Base-by-base conservation (phyloP, 176 grass and related monocot genomes). In the Aechmea fasciata region DNA sequence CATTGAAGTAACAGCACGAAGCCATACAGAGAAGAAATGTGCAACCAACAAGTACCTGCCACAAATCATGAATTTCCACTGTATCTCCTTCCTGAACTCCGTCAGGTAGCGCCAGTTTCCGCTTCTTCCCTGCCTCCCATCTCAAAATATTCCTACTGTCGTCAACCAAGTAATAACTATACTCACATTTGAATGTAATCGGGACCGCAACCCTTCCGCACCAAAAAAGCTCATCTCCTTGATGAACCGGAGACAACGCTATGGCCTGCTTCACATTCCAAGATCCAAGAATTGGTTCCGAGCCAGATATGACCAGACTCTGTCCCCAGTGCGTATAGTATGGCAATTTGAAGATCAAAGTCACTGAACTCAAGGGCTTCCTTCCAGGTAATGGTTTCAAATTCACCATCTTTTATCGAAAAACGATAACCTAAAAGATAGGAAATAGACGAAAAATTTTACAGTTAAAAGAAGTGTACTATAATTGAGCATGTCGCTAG, bases 301-400 rank as follows among this genome's bases (percentile, higher is more conserved):
- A 99, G 73, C 95, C 95, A 1, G 89, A 84, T 17, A 99, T 66
- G 47, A 94, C 15, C 22, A 99, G 82, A 49, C 77, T 88, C 75
- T 93, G 87, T 1, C 94, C 90, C 94, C 94, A 99, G 47, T 88
- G 80, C 0, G 94, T 99, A 71, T 86, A 99, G 65, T 99, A 90
- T 2, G 90, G 90, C 12, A 99, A 52, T 75, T 87, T 92, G 82
- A 99, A 93, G 66, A 83, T 47, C 49, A 99, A 28, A 3, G 90
- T 88, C 17, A 88, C 73, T 2, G 81, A 65, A 66, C 59, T 68
- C 29, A 78, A 63, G 28, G 79, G 73, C 66, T 83, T 93, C 80
- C 83, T 96, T 28, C 70, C 68, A 23, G 83, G 64, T 3, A 54
- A 15, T 48, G 75, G 18, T 41, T 61, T 69, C 23, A 77, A 71